Percentiles rank a stretch among this genome's conserved stretches.
phyloP scores from a whole-genome alignment of 164 flowering plant species.

The Umbilicus rupestris region DNA sequence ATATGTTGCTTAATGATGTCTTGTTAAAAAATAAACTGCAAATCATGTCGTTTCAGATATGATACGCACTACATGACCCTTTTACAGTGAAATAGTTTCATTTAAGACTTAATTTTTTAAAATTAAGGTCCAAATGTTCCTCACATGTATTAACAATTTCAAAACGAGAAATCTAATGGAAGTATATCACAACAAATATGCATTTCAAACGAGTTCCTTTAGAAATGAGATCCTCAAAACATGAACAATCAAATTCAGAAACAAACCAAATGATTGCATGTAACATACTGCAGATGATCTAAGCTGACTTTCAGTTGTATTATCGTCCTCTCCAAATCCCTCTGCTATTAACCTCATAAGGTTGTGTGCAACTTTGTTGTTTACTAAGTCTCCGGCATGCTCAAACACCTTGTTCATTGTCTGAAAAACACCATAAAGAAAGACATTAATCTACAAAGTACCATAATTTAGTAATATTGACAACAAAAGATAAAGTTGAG shows the following conservation, averaged over 20 bases:
- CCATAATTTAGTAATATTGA: not conserved
- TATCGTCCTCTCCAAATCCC: conserved; percentile 95
- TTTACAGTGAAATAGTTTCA: not conserved
- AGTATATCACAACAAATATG: not conserved
- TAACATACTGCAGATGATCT: conserved; percentile 92
- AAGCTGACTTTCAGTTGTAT: conserved; percentile 75
- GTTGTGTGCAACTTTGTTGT: conserved; percentile 83
- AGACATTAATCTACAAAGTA: not conserved
- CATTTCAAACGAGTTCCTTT: not conserved
- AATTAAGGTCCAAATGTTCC: too few species aligned
- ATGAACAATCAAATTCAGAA: not conserved
- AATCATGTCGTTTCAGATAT: not conserved
- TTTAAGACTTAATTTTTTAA: not conserved
- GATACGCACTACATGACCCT: not conserved
- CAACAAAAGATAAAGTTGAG: not conserved
- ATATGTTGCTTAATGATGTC: too few species aligned
- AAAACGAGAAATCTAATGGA: not conserved
- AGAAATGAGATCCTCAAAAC: not conserved
- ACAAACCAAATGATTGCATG: conserved; percentile 4
- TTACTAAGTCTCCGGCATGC: conserved; percentile 97
- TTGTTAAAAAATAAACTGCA: too few species aligned
- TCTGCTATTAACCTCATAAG: conserved; percentile 96
- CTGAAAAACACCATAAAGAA: conserved; percentile 31
- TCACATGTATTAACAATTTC: not conserved
- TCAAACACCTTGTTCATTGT: conserved; percentile 99